Evolutionary conservation across 2,329 filamentous ascomycete species (phyloP).

Genomic region (Clonostachys solani): DNA sequence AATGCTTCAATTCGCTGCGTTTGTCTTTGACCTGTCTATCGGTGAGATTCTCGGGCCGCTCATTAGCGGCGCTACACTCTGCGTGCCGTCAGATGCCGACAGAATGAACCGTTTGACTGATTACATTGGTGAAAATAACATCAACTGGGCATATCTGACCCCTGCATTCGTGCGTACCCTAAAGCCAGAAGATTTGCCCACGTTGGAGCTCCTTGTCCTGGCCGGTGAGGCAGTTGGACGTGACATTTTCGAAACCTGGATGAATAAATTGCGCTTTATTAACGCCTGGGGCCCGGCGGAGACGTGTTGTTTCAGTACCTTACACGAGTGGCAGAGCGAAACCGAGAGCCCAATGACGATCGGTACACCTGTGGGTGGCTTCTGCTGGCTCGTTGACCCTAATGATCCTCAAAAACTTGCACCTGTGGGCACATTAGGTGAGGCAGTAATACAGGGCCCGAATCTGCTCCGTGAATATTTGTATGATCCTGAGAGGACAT

Average conservation of each 20-base stretch:
- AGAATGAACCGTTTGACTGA: constrained; percentile 26
- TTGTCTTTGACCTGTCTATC: constrained; percentile 7
- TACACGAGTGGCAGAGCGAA: background rate
- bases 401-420: constrained; percentile 6
- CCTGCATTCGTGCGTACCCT: constrained; percentile 1
- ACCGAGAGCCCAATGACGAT: constrained; percentile 4
- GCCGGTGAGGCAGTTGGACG: constrained; percentile 8
- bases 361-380: constrained; percentile 1
- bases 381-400: constrained; percentile 8
- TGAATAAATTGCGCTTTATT: background rate
- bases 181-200: background rate
- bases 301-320: constrained; percentile 1
- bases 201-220: background rate
- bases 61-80: constrained; percentile 19
- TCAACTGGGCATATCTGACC: constrained; percentile 11
- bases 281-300: constrained; percentile 12
- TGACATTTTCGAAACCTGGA: constrained; percentile 9
- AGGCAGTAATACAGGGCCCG: constrained; percentile 41
- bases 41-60: constrained; percentile 10
- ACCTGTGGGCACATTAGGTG: constrained; percentile 22
- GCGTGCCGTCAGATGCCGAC: constrained; percentile 29
- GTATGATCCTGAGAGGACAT: constrained; percentile 44
- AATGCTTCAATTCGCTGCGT: constrained; percentile 3
- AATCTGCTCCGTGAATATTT: constrained; percentile 52
- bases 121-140: constrained; percentile 7